These are phyloP conservation scores for Aphanomyces invadans DNA, from an alignment of 352 stramenopile species.

Conservation along the genomic window DNA sequence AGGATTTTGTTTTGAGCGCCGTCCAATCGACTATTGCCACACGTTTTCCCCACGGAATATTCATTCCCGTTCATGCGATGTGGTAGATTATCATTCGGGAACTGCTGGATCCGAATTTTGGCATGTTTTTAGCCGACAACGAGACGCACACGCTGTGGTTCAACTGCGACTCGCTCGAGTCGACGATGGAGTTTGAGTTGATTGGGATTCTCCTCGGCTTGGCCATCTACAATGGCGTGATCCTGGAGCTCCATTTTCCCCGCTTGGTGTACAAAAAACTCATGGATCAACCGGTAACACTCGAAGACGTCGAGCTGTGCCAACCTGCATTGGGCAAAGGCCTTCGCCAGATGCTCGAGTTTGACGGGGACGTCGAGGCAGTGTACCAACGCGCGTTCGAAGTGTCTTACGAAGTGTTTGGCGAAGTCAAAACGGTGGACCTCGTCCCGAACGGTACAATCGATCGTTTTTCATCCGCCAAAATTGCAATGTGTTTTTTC, in stretches of 20 bases:
- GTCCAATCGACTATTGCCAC: no score
- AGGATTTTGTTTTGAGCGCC: no score
- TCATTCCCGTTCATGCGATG: no score
- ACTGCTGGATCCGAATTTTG: slow-evolving; percentile 61
- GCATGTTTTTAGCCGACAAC: slow-evolving; percentile 75
- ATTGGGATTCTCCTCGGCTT: slow-evolving; percentile 74
- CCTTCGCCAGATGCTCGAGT: slow-evolving; percentile 54
- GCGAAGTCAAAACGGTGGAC: slow-evolving; percentile 68
- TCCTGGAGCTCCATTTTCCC: slow-evolving; percentile 74
- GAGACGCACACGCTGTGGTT: slow-evolving; percentile 69
- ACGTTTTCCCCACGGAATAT: no score
- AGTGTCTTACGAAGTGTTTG: slow-evolving; percentile 75
- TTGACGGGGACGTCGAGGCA: slow-evolving; percentile 58
- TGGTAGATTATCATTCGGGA: slow-evolving; percentile 57
- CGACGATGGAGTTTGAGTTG: slow-evolving; percentile 78
- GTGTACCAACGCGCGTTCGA: slow-evolving; percentile 70
- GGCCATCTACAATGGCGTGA: slow-evolving; percentile 81
- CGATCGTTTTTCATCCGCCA: background rate
- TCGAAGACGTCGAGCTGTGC: slow-evolving; percentile 50
- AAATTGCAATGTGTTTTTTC: background rate
- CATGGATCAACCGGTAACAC: slow-evolving; percentile 41
- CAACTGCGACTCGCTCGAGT: slow-evolving; percentile 72
- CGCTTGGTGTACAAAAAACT: slow-evolving; percentile 81
- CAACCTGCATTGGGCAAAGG: slow-evolving; percentile 55
- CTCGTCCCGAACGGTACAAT: slow-evolving; percentile 48